Percentiles rank a stretch among this genome's conserved stretches.
phyloP scores from a whole-genome alignment of 306 rosid genomes.

The Ormosia semicastrata region DNA sequence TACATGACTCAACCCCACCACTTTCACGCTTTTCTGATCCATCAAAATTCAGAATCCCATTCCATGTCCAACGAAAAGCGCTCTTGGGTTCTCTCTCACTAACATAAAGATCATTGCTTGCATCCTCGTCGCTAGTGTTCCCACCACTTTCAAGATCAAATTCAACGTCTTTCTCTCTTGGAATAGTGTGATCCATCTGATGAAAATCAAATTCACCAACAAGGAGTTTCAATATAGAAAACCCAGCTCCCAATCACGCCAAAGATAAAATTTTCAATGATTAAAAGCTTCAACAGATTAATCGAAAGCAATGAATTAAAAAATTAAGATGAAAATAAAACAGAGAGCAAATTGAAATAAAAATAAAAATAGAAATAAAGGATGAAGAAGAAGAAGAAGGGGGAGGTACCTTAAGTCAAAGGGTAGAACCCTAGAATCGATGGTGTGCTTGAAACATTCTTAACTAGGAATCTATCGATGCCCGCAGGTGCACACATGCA shows the following conservation, averaged over 20 bases:
- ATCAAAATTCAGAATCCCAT: slow-evolving; percentile 45
- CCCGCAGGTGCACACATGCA: slow-evolving; percentile 28
- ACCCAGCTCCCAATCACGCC: slow-evolving; percentile 7
- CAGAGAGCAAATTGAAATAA: background rate
- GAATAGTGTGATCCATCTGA: slow-evolving; percentile 39
- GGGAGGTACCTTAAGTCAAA: slow-evolving; percentile 33
- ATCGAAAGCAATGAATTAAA: slow-evolving; percentile 1
- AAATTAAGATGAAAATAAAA: background rate
- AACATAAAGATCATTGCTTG: slow-evolving; percentile 36
- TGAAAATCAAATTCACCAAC: slow-evolving; percentile 30
- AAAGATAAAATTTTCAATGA: background rate
- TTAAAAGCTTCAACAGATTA: background rate
- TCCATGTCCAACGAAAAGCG: slow-evolving; percentile 40
- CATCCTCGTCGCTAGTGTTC: slow-evolving; percentile 59
- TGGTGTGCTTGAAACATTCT: slow-evolving; percentile 36
- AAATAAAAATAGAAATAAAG: background rate
- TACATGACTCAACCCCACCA: slow-evolving; percentile 39
- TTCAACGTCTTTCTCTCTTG: slow-evolving; percentile 38
- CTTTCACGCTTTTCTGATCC: slow-evolving; percentile 43
- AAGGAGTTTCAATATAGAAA: background rate
- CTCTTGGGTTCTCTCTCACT: slow-evolving; percentile 43
- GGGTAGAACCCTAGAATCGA: slow-evolving; percentile 41
- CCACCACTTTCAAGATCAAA: slow-evolving; percentile 64
- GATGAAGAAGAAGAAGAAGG: background rate
- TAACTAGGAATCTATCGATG: slow-evolving; percentile 31